These are phyloP conservation scores for Backusella mclennaniae DNA, from an alignment of 192 early-diverging fungal genomes.

Conservation along the genomic window DNA sequence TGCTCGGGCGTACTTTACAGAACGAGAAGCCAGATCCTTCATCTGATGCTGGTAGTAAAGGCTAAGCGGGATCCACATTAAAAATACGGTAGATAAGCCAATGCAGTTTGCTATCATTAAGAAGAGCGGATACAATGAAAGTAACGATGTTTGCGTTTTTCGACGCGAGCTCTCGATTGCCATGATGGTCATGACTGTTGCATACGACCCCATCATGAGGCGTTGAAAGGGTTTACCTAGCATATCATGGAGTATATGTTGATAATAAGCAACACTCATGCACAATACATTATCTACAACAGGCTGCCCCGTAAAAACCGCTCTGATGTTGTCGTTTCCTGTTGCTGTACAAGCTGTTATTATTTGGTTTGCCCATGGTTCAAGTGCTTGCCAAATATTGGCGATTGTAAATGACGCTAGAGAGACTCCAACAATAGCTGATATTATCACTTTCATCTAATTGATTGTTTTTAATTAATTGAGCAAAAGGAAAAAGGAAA, in stretches of 20 bases:
- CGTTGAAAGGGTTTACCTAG: conserved; percentile 3
- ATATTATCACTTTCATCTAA: background rate
- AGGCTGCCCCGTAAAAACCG: background rate
- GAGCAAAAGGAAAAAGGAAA: background rate
- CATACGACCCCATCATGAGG: background rate
- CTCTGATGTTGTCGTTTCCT: background rate
- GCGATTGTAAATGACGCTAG: background rate
- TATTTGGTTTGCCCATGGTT: background rate
- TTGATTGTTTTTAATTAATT: background rate
- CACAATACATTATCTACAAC: background rate
- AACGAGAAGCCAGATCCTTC: background rate
- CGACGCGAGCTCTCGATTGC: conserved; percentile 17
- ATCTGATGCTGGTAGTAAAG: background rate
- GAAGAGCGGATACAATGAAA: conserved; percentile 1
- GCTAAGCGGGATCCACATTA: conserved; percentile 13
- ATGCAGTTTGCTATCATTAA: background rate
- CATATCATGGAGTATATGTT: conserved; percentile 11
- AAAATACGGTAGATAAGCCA: conserved; percentile 1
- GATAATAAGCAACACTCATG: background rate
- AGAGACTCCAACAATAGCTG: background rate
- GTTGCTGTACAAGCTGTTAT: background rate
- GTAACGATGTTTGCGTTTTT: background rate
- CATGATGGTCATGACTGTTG: conserved; percentile 1
- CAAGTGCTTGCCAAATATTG: background rate
- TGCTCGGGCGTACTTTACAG: background rate